A percentile compares a stretch with the other conserved stretches of the same genome.
These are phyloP conservation scores for Daldinia loculata DNA, from an alignment of 495 filamentous ascomycete species.

Conservation along the genomic window DNA sequence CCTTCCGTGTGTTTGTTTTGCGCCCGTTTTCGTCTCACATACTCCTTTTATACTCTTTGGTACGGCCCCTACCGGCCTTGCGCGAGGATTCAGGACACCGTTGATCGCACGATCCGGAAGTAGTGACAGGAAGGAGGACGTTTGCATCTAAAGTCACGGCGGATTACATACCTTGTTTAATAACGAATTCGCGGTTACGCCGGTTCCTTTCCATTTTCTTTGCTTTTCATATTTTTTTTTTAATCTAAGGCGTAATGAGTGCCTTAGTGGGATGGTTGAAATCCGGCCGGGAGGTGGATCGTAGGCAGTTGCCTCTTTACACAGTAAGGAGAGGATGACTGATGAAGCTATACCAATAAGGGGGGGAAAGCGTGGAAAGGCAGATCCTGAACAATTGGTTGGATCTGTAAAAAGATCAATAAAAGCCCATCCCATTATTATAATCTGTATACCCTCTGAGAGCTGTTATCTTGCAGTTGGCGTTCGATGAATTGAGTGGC, in stretches of 20 bases:
- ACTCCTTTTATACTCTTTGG: constrained; percentile 28
- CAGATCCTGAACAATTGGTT: constrained; percentile 41
- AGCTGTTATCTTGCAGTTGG: constrained; percentile 16
- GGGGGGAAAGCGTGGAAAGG: constrained; percentile 36
- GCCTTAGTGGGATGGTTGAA: constrained; percentile 39
- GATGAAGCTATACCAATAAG: constrained; percentile 50
- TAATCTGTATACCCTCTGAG: constrained; percentile 34
- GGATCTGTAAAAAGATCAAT: constrained; percentile 48
- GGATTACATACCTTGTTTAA: constrained; percentile 51
- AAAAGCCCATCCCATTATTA: constrained; percentile 44
- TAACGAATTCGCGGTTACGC: constrained; percentile 46
- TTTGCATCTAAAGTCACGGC: constrained; percentile 48
- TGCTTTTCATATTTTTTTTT: constrained; percentile 30
- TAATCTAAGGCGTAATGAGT: constrained; percentile 26
- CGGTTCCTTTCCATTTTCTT: constrained; percentile 38
- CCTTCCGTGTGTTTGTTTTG: constrained; percentile 46
- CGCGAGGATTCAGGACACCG: constrained; percentile 41
- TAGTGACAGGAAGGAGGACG: constrained; percentile 36
- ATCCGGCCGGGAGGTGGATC: constrained; percentile 26
- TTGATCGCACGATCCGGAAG: constrained; percentile 38
- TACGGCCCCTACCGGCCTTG: constrained; percentile 31
- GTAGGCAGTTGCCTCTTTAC: constrained; percentile 30
- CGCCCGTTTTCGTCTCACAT: constrained; percentile 40
- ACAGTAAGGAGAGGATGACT: constrained; percentile 43
- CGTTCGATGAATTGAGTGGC: constrained; percentile 15